Evolutionary conservation across 768 basidiomycete genomes (phyloP).

Genomic region (Candolleomyces aberdarensis): DNA sequence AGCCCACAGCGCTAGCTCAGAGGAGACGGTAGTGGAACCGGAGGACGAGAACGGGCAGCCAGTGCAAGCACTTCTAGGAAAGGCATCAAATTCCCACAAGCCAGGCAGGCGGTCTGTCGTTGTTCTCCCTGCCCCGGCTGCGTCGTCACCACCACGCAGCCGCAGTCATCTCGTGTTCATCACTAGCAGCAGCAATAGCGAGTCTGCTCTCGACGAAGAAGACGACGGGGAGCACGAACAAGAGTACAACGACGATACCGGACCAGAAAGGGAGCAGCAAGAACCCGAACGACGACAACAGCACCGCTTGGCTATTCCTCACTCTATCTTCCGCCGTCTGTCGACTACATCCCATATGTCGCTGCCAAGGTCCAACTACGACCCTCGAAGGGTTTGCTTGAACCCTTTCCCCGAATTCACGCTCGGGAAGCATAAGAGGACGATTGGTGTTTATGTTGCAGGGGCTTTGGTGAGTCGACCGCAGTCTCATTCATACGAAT

Average conservation of each 20-base stretch:
- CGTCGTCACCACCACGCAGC: not conserved
- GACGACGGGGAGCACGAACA: not conserved
- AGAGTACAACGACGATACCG: no score
- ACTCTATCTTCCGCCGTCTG: not conserved
- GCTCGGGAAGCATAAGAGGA: constrained; percentile 74
- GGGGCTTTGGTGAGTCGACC: constrained; percentile 77
- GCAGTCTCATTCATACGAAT: not conserved
- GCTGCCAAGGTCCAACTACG: constrained; percentile 70
- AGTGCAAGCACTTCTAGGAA: not conserved
- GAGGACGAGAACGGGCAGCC: constrained; percentile 3
- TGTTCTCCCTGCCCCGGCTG: not conserved
- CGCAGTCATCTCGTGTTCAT: not conserved
- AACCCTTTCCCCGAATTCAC: constrained; percentile 80
- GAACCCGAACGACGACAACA: not conserved
- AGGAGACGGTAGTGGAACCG: not conserved
- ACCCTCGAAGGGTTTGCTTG: constrained; percentile 84
- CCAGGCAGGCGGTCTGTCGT: not conserved
- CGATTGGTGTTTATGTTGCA: constrained; percentile 86
- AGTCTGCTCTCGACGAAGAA: constrained; percentile 2
- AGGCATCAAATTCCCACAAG: constrained; percentile 4
- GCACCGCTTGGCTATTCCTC: not conserved
- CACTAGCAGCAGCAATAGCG: not conserved
- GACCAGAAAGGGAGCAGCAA: no score
- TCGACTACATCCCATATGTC: constrained; percentile 39
- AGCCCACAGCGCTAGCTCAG: not conserved